Conservation (phyloP, 176 grass and related monocot genomes). For the Zizania latifolia region DNA sequence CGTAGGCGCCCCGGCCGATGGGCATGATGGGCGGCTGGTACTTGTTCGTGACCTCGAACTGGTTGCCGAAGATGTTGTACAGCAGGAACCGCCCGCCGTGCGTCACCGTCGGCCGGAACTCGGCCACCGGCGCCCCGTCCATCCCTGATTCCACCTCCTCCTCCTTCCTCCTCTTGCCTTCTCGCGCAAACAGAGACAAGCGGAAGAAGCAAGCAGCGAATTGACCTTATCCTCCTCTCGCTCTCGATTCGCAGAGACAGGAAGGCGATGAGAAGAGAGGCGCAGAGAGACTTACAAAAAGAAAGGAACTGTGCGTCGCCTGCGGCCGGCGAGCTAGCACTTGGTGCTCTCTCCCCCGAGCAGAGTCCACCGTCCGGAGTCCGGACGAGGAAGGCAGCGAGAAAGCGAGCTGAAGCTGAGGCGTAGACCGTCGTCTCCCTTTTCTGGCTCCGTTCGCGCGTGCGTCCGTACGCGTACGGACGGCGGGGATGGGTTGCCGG, state of each 20-base stretch:
- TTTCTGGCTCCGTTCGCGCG: background rate
- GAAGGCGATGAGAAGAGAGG: background rate
- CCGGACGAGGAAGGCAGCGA: background rate
- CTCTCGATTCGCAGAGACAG: background rate
- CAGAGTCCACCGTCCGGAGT: background rate
- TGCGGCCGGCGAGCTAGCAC: background rate
- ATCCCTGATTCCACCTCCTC: constrained; percentile 34
- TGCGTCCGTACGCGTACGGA: background rate
- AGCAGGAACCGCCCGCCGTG: constrained; percentile 66
- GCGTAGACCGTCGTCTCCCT: background rate
- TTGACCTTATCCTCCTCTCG: background rate
- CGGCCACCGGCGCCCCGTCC: constrained; percentile 59
- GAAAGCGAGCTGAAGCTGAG: background rate
- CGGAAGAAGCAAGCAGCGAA: background rate
- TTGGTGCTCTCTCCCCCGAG: background rate
- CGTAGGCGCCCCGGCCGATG: constrained; percentile 91
- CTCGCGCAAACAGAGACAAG: background rate
- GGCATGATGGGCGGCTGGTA: constrained; percentile 90
- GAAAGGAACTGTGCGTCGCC: background rate
- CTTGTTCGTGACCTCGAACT: constrained; percentile 81
- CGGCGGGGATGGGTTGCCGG: background rate
- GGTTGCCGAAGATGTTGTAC: constrained; percentile 85
- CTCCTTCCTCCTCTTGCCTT: too few species aligned
- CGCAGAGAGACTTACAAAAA: background rate
- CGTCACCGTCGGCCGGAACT: constrained; percentile 57